Evolutionary conservation across 441 rosid species (phyloP), one percentile per base, ranked within the genome.

Genomic region (Pelargonium australe): DNA sequence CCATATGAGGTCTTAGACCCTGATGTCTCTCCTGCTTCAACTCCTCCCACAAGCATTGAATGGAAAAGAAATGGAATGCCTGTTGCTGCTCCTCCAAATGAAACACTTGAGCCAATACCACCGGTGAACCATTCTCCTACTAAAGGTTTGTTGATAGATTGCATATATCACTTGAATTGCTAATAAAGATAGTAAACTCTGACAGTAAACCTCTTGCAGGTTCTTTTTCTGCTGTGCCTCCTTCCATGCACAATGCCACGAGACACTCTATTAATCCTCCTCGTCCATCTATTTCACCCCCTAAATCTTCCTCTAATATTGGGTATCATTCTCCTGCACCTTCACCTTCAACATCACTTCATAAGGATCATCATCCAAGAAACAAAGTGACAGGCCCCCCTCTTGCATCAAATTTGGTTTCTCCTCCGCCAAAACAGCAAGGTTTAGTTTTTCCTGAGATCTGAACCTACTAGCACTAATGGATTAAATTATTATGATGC

Each of bases 191-290:
- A 55, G 61, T 55, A 16, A 55, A 17, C 23, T 55, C 11, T 55
- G 10, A n/a, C 61, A 51, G 12, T 55, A 55, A 10, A 31, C 20
- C 41, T 43, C 37, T 66, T 75, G 72, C 70, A 77, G 84, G 80
- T 79, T 79, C 77, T 69, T 84, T 83, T 80, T 73, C 83, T 75
- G 75, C 70, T 4, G 66, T 74, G 60, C 84, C 91, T 72, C 96
- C 95, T 71, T 75, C 87, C 13, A 19, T 55, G 3, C 83, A 79
- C 43, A 73, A 70, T 70, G 45, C 76, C 55, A 66, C 2, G 23
- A 20, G 77, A 49, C 84, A 67, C 60, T 75, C 70, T 53, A 70
- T 49, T 70, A 68, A 61, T 68, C 63, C 83, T 65, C 78, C 78
- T 14, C 53, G 72, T 78, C 82, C 91, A 60, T 70, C 76, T 23